phyloP scores from a whole-genome alignment of 2,329 filamentous ascomycete species.

The Colletotrichum destructivum region DNA sequence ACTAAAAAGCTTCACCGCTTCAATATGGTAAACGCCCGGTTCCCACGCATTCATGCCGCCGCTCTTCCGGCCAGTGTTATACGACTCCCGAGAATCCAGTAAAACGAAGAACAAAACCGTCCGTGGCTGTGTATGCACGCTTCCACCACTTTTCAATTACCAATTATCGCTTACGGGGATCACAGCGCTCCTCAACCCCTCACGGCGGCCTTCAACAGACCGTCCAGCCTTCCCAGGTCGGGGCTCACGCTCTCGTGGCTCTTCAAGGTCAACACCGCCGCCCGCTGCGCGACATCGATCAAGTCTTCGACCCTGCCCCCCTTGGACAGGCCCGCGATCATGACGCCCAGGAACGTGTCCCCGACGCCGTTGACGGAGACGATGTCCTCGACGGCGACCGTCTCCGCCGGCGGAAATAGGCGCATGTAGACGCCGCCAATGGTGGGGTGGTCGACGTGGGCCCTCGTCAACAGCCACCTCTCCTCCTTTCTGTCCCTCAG shows the following conservation, averaged over 20 bases:
- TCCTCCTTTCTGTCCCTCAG: conserved; percentile 74
- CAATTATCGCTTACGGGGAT: neutral
- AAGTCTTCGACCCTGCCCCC: conserved; percentile 71
- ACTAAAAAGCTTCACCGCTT: too few relatives aligned
- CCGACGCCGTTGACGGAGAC: conserved; percentile 95
- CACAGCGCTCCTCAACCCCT: neutral
- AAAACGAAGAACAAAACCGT: neutral
- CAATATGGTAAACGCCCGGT: too few relatives aligned
- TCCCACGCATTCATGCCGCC: too few relatives aligned
- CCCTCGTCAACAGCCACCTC: conserved; percentile 80
- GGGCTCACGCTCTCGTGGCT: conserved; percentile 81
- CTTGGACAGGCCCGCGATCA: conserved; percentile 83
- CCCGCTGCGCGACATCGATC: conserved; percentile 85
- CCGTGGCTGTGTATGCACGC: neutral
- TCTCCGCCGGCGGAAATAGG: conserved; percentile 76
- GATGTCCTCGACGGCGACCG: conserved; percentile 73
- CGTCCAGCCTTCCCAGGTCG: conserved; percentile 63
- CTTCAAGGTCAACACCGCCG: conserved; percentile 83
- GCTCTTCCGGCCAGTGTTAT: too few relatives aligned
- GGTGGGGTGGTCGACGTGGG: conserved; percentile 64
- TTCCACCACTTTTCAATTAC: neutral
- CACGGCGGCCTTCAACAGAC: conserved; percentile 52
- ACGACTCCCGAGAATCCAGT: too few relatives aligned
- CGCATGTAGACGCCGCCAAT: conserved; percentile 88
- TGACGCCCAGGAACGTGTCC: conserved; percentile 90